phyloP scores from a whole-genome alignment of 768 basidiomycete species.

The Auriscalpium microsporum region DNA sequence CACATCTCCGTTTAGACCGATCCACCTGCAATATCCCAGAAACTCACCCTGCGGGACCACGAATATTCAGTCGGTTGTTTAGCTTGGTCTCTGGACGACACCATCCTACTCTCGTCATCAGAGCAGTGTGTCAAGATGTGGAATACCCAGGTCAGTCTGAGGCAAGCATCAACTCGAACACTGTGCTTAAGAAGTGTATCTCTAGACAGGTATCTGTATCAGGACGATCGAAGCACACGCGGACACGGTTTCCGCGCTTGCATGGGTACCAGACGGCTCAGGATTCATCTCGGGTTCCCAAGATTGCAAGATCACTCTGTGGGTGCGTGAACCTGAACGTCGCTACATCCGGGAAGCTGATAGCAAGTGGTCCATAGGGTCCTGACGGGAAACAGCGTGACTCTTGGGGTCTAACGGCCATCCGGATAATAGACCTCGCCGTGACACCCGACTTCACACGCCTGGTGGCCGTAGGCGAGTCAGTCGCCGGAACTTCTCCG shows the following conservation, averaged over 20 bases:
- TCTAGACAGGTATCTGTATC: slow-evolving; percentile 66
- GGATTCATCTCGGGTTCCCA: slow-evolving; percentile 87
- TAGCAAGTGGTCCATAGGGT: slow-evolving; percentile 38
- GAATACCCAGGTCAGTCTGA: slow-evolving; percentile 67
- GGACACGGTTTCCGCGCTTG: slow-evolving; percentile 79
- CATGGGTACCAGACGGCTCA: slow-evolving; percentile 82
- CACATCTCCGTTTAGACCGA: slow-evolving; percentile 12
- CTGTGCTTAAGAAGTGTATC: slow-evolving; percentile 4
- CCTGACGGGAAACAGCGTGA: slow-evolving; percentile 64
- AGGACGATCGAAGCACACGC: slow-evolving; percentile 60
- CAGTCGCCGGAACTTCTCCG: slow-evolving; percentile 27
- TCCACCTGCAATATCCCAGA: slow-evolving; percentile 46
- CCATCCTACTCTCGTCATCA: slow-evolving; percentile 72
- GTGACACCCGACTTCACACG: slow-evolving; percentile 78
- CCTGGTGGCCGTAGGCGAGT: slow-evolving; percentile 77
- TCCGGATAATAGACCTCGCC: slow-evolving; percentile 82
- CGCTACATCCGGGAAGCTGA: not conserved
- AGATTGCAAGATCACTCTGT: slow-evolving; percentile 75
- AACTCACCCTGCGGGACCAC: slow-evolving; percentile 68
- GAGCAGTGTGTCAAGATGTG: slow-evolving; percentile 82
- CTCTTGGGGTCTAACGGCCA: slow-evolving; percentile 58
- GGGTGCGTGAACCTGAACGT: slow-evolving; percentile 44
- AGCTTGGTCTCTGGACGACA: slow-evolving; percentile 90
- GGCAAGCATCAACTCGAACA: slow-evolving; percentile 1
- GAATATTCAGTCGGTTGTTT: slow-evolving; percentile 69